Evolutionary conservation across 2,329 filamentous ascomycete genomes (phyloP), one percentile per base, ranked within the genome.

Genomic region (Sporothrix sp.): DNA sequence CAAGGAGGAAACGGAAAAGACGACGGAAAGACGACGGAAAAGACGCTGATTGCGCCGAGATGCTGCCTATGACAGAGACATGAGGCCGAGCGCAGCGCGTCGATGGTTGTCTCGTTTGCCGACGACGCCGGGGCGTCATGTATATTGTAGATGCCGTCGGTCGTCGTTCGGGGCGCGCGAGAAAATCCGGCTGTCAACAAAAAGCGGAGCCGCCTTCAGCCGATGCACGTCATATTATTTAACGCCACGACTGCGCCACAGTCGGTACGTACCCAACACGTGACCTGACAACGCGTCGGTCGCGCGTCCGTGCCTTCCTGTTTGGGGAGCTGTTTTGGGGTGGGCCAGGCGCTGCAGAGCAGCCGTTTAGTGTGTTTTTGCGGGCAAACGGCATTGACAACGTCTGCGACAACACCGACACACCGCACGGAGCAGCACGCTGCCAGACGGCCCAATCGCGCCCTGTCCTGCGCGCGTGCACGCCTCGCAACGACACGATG

Each of bases 251-350:
- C 4, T 11, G 11, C 37, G 46, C 46, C 36, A 40, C 37, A 48
- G 43, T 27, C 11, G 13, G 20, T 21, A 14, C 6, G 10, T 27
- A 7, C 5, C 18, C 46, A n/a, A n/a, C n/a, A 40, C 46, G 46
- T 40, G 46, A 40, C 36, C 21, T 2, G 2, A 9, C 33, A 37
- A 42, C 47, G 47, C 47, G 47, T 35, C 37, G n/a, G 46, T 33
- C 25, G 33, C 33, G 23, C 45, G 23, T 28, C 10, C 35, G 27
- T 28, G 13, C n/a, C 7, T 45, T 35, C 43, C 32, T 8, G n/a
- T 47, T 47, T 47, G 44, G 44, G 43, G 32, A 47, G 44, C 44
- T 47, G 44, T 28, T 28, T 28, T 28, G 10, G 6, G 10, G 25
- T 28, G 25, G 25, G 25, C n/a, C n/a, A n/a, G n/a, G n/a, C n/a